Evolutionary conservation across 305 asterid genomes (phyloP), one percentile per base, ranked within the genome.

Genomic region (Andrographis paniculata): DNA sequence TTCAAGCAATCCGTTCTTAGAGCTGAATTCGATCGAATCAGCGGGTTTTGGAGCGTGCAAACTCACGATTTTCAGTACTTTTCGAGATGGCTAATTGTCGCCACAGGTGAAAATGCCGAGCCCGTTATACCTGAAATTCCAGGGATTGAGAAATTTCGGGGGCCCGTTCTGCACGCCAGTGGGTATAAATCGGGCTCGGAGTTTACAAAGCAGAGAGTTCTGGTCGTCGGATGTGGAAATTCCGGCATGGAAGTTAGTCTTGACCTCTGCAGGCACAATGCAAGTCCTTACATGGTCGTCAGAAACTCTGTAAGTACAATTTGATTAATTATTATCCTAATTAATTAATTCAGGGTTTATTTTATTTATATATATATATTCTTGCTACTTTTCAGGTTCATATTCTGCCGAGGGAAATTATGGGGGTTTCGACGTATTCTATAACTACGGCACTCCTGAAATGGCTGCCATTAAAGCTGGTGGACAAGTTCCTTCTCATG

Each of bases 161-260:
- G 97, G 12, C 58, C 65, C 6, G 65, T 85, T 4, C 14, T 74
- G 33, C 98, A 89, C 31, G 79, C 95, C 1, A 61, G 88, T 38
- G 63, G 14, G 2, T 89, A 89, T 45, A 72, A 63, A 4, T 66
- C 84, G 20, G 98, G 94, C 39, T 65, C 70, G 4, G 86, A 65
- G 51, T 89, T 74, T 33, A 7, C 12, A 1, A 67, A 67, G 0
- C 74, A 71, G 11, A 76, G 54, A 40, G 94, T 88, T 36, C 36
- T 88, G 19, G 94, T 88, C 0, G 66, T 88, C 9, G 97, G 97
- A 0, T 88, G 95, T 45, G 98, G 98, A 0, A 89, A 89, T 65
- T 89, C 98, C 7, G 98, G 98, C 1, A 89, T 89, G 98, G 98
- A 89, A 65, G 95, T 89, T 35, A 70, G 94, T 50, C 67, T 89